phyloP scores from a whole-genome alignment of 2,329 filamentous ascomycete species.

The Graphium sp. region DNA sequence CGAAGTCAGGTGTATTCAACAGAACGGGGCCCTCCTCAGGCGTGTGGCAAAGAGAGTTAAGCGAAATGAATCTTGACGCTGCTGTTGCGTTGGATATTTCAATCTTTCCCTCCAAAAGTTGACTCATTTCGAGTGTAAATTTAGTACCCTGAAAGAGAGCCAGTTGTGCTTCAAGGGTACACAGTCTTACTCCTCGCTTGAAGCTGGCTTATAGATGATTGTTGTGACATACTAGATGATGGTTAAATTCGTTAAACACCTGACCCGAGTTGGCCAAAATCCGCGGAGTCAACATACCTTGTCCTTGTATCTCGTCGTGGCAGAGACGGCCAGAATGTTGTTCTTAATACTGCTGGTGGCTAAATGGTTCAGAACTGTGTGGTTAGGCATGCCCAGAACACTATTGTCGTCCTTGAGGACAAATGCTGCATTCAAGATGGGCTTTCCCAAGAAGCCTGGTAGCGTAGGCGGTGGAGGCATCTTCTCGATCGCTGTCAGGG shows the following conservation, averaged over 20 bases:
- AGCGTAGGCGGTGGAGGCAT: slow-evolving; percentile 71
- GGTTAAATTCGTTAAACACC: slow-evolving; percentile 1
- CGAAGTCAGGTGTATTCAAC: too few species aligned
- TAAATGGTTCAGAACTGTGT: slow-evolving; percentile 90
- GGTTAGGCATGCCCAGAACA: slow-evolving; percentile 91
- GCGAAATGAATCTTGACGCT: too few species aligned
- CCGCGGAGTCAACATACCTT: slow-evolving; percentile 50
- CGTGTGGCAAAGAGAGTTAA: too few species aligned
- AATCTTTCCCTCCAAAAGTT: too few species aligned
- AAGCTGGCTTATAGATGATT: slow-evolving; percentile 88
- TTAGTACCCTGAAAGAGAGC: too few species aligned
- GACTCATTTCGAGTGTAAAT: too few species aligned
- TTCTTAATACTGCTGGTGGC: slow-evolving; percentile 98
- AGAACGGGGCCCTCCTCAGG: too few species aligned
- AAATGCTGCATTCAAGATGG: slow-evolving; percentile 79
- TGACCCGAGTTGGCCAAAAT: too few species aligned
- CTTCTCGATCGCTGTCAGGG: slow-evolving; percentile 58
- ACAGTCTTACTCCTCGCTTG: not conserved
- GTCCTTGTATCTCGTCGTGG: slow-evolving; percentile 91
- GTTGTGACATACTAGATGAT: slow-evolving; percentile 73
- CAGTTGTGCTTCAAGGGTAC: not conserved
- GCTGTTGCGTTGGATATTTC: too few species aligned
- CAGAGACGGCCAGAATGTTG: slow-evolving; percentile 84
- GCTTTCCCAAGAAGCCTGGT: slow-evolving; percentile 83
- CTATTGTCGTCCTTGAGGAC: slow-evolving; percentile 97